Base-by-base conservation (phyloP, 495 filamentous ascomycete genomes). In the Hypoxylon rickii region DNA sequence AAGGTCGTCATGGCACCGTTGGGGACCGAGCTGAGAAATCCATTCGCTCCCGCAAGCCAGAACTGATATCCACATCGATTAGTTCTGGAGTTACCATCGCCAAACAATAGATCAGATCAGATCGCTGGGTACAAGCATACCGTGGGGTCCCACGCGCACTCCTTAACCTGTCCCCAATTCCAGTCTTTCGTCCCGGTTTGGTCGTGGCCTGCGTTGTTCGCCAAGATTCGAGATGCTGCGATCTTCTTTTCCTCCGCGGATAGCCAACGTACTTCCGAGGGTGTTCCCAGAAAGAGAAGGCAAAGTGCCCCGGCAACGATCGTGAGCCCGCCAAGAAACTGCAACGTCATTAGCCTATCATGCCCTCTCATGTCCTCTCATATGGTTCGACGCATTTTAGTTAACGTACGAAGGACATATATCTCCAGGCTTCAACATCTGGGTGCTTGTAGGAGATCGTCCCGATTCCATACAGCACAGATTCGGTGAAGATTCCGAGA, bases 1-100 rank as follows among this genome's bases (percentile, higher is more conserved):
- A 79, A 81, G 7, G 75, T 76, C 1, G 74, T 74, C 18, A 79
- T 59, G 0, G 73, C 76, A 7, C 79, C 77, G 38, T 72, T 77
- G 1, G 78, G 78, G 11, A 79, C 73, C 7, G 71, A 72, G 18
- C 69, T 73, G 1, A 79, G 48, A 45, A 80, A 67, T 0, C 72
- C 73, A 3, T 73, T 64, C 5, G 78, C 38, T 10, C 70, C 67
- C 1, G 75, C 53, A 10, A 80, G 54, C 73, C 73, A 79, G 19
- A 65, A 61, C 56, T 60, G 10, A 13, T 4, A 29, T 17, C 15
- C 8, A 41, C 49, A 43, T 55, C 16, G 8, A 15, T 16, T 15
- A 32, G 42, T 66, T 24, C n/a, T n/a, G n/a, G n/a, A 38, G 32
- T 18, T 34, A 12, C n/a, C 12, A 12, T 8, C 8, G 4, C 18